Base-by-base conservation (phyloP, 306 rosid species). In the Lathyrus aphaca region DNA sequence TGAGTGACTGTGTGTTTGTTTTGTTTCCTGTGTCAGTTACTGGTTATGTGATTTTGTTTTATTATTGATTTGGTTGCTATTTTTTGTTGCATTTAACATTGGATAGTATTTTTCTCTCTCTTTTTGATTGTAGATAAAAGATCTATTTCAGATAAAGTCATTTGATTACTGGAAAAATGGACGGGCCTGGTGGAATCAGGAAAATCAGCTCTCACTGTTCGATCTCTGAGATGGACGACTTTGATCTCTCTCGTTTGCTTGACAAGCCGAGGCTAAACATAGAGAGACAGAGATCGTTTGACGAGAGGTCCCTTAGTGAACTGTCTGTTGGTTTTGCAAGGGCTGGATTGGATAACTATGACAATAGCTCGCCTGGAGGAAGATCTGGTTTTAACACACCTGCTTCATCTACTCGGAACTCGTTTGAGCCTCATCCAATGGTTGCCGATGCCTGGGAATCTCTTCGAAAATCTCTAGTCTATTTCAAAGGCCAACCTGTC, bases 371-470 rank as follows among this genome's bases (percentile, higher is more conserved):
- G 0, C 92, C 97, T 0, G 96, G 91, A 0, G 90, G 77, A 64
- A 84, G 97, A 82, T 91, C 97, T 21, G 97, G 97, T 18, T 88
- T 80, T 27, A 76, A 91, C 59, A 88, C 96, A 0, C 97, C 97
- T 3, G 89, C 83, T 40, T 91, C 97, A 0, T 88, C 97, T 6
- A 51, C 90, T 14, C 92, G 92, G 44, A 83, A 86, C 83, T 91
- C 97, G 0, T 91, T 91, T n/a, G 97, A 91, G 86, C 97, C 97
- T 29, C 97, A 88, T 25, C 97, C 97, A 0, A 91, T 91, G 96
- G 88, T 91, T 12, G 97, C 96, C 5, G 96, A 91, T 74, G 97
- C 97, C 23, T 91, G 97, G 97, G 97, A 91, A 35, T 87, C 96
- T 29, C 89, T 91, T 25, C 84, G 97, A 11, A 86, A 80, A 35